A percentile compares a stretch with the other conserved stretches of the same genome.
Conservation (phyloP, 345 rosid species). For the Cardiospermum halicacabum region DNA sequence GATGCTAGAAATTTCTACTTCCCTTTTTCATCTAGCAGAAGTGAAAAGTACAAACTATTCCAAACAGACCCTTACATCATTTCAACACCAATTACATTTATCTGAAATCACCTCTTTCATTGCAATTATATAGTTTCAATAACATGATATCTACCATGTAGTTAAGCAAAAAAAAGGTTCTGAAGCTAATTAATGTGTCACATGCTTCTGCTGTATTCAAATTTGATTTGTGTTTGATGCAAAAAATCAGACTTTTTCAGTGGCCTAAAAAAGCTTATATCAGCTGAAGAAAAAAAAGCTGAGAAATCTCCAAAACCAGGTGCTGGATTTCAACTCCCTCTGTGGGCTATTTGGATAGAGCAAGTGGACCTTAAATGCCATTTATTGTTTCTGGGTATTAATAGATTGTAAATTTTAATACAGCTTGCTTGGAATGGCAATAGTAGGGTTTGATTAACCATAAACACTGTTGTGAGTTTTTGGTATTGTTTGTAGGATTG, state of each 20-base stretch:
- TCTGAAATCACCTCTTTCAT: no score
- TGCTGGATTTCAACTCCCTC: constrained; percentile 15
- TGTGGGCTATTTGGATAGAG: constrained; percentile 25
- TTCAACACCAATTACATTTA: no score
- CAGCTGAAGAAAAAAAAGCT: not conserved
- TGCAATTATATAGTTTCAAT: no score
- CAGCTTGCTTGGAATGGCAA: not conserved
- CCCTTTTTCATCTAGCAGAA: no score
- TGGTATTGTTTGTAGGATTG: not conserved
- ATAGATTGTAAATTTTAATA: not conserved
- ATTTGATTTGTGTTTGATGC: not conserved
- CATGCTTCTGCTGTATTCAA: not conserved
- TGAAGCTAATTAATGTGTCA: not conserved
- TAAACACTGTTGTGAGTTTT: no score
- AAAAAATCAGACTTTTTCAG: constrained; percentile 11
- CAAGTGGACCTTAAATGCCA: constrained; percentile 1
- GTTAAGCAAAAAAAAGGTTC: not conserved
- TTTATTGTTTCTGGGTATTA: not conserved
- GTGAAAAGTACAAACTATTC: no score
- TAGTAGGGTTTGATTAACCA: no score
- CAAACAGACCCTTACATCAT: no score
- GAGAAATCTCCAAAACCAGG: constrained; percentile 22
- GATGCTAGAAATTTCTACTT: no score
- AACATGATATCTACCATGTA: no score
- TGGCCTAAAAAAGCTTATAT: constrained; percentile 4